Evolutionary conservation across 1,139 yeast genomes (phyloP).

Genomic region (Pichia kudriavzevii): DNA sequence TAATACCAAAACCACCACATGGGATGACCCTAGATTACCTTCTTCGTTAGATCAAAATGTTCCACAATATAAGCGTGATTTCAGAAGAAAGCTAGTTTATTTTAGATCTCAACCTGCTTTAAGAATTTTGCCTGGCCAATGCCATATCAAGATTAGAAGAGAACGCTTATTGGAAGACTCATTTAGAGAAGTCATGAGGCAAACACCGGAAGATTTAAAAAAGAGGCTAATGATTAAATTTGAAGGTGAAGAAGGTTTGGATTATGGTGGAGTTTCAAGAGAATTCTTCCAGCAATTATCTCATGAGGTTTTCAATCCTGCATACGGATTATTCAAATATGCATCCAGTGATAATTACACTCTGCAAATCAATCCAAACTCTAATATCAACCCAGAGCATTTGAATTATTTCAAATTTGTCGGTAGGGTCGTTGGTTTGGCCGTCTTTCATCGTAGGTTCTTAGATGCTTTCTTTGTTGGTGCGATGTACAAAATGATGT

Average conservation of each 20-base stretch:
- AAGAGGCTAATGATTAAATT: slow-evolving; percentile 96
- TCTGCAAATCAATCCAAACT: slow-evolving; percentile 92
- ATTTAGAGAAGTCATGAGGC: slow-evolving; percentile 97
- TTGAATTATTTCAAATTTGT: slow-evolving; percentile 95
- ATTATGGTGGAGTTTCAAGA: slow-evolving; percentile 98
- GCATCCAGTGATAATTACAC: slow-evolving; percentile 98
- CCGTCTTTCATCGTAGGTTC: slow-evolving; percentile 96
- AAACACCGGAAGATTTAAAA: slow-evolving; percentile 95
- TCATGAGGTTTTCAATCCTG: slow-evolving; percentile 98
- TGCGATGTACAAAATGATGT: slow-evolving; percentile 96
- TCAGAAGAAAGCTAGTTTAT: slow-evolving; percentile 92
- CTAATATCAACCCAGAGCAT: slow-evolving; percentile 98
- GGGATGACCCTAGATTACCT: slow-evolving; percentile 99
- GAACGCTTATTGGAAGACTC: slow-evolving; percentile 96
- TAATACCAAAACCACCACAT: slow-evolving; percentile 96
- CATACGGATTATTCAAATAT: slow-evolving; percentile 92
- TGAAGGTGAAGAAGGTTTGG: slow-evolving; percentile 98
- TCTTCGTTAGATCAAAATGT: slow-evolving; percentile 96
- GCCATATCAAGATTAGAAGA: slow-evolving; percentile 96
- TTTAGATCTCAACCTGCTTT: slow-evolving; percentile 98
- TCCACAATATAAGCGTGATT: slow-evolving; percentile 98
- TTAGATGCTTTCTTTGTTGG: slow-evolving; percentile 97
- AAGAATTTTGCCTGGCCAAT: slow-evolving; percentile 95
- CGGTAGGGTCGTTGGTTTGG: slow-evolving; percentile 96
- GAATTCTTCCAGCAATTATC: slow-evolving; percentile 93